Conservation (phyloP, 257 asterid species). For the Solanum medicagineum region DNA sequence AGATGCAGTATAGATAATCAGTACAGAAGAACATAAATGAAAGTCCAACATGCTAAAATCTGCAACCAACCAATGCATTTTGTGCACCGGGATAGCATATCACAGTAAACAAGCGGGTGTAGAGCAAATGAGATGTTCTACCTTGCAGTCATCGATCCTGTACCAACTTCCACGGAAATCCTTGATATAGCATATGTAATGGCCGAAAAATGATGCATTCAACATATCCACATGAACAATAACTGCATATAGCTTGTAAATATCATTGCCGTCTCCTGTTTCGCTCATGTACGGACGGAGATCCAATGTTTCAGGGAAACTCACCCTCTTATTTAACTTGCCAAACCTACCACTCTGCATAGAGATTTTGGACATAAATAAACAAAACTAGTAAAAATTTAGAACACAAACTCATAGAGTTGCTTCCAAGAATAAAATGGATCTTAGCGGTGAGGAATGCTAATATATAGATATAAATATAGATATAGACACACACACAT, state of each 20-base stretch:
- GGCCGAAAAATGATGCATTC: conserved; percentile 96
- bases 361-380: not conserved
- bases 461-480: too few relatives aligned
- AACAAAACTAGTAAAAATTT: not conserved
- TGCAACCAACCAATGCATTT: not conserved
- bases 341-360: conserved; percentile 96
- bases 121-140: conserved; percentile 4
- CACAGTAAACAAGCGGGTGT: not conserved
- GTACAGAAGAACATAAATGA: not conserved
- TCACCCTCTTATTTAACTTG: conserved; percentile 88
- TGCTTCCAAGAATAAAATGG: not conserved
- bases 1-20: not conserved
- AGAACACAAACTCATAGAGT: not conserved
- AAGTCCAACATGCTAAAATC: not conserved
- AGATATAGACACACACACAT: too few relatives aligned
- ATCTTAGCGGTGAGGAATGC: not conserved
- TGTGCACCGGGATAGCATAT: not conserved
- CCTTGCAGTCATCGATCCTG: conserved; percentile 91
- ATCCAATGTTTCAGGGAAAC: conserved; percentile 75
- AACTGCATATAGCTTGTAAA: conserved; percentile 90
- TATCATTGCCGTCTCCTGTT: conserved; percentile 43
- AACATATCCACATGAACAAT: conserved; percentile 96
- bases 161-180: conserved; percentile 83
- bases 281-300: conserved; percentile 76
- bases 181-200: conserved; percentile 84